A percentile compares a stretch with the other conserved stretches of the same genome.
Evolutionary conservation across 1,284 basidiomycete genomes (phyloP).

Genomic region (Pholiota adiposa): DNA sequence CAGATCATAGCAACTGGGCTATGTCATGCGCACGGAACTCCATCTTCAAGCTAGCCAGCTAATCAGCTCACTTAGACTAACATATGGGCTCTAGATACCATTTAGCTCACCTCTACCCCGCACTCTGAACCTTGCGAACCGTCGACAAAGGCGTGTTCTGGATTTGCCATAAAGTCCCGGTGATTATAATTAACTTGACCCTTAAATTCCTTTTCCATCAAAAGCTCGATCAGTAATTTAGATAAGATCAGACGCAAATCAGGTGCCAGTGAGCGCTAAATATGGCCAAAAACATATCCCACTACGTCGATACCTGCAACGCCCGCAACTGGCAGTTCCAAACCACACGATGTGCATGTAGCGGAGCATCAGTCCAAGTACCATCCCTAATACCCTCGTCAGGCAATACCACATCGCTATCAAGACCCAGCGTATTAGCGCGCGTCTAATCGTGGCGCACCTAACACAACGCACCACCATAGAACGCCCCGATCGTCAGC

Average conservation of each 20-base stretch:
- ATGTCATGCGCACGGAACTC: neutral
- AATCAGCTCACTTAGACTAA: neutral
- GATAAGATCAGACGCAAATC: neutral
- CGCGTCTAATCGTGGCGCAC: neutral
- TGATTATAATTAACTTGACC: neutral
- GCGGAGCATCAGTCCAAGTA: neutral
- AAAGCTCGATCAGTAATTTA: neutral
- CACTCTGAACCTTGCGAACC: neutral
- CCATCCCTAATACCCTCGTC: neutral
- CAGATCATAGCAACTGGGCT: neutral
- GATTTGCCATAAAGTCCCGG: neutral
- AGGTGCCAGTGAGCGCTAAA: neutral
- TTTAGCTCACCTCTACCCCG: too few relatives aligned
- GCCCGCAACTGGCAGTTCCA: neutral
- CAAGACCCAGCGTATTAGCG: neutral
- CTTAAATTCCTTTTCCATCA: neutral
- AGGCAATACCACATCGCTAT: neutral
- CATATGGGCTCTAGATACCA: neutral
- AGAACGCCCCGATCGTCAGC: too few relatives aligned
- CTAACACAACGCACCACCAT: too few relatives aligned
- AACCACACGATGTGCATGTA: too few relatives aligned
- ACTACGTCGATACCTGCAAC: neutral
- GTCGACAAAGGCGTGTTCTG: too few relatives aligned
- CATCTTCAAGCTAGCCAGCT: neutral
- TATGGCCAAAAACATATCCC: neutral